Conservation (phyloP, 2,329 filamentous ascomycete species). For the Pseudocercospora cruenta region DNA sequence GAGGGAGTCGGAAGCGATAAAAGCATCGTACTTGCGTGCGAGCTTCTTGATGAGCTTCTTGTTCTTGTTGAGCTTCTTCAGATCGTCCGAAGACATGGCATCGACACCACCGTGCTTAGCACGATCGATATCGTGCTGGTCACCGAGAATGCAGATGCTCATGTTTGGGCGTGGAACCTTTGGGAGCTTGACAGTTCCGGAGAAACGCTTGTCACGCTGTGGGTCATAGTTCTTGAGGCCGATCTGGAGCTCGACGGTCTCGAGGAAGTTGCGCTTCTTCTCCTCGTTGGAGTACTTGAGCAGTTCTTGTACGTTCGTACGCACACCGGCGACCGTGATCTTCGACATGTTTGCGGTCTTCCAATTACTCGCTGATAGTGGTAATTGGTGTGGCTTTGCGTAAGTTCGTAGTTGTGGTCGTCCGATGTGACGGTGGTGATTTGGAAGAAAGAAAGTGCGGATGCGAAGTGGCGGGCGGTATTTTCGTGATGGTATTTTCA, state of each 20-base stretch:
- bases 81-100: conserved; percentile 96
- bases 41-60: conserved; percentile 99
- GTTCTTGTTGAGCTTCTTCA: conserved; percentile 99
- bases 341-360: conserved; percentile 71
- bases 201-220: conserved; percentile 99
- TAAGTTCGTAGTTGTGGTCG: conserved; percentile 24
- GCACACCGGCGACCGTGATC: conserved; percentile 89
- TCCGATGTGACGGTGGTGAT: conserved; percentile 19
- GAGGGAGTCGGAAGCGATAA: conserved; percentile 92
- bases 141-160: conserved; percentile 84
- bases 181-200: conserved; percentile 94
- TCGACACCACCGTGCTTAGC: conserved; percentile 99
- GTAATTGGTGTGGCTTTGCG: conserved; percentile 44
- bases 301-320: conserved; percentile 88
- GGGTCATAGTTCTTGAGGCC: conserved; percentile 97
- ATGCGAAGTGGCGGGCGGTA: not conserved
- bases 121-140: conserved; percentile 99
- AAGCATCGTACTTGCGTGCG: conserved; percentile 99
- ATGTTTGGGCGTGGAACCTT: conserved; percentile 88
- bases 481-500: too few relatives aligned
- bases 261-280: conserved; percentile 49
- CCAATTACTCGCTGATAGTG: conserved; percentile 44
- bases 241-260: conserved; percentile 75
- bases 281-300: conserved; percentile 75
- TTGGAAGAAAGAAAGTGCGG: conserved; percentile 12